Evolutionary conservation across 768 basidiomycete genomes (phyloP).

Genomic region (Pulveroboletus sp.): DNA sequence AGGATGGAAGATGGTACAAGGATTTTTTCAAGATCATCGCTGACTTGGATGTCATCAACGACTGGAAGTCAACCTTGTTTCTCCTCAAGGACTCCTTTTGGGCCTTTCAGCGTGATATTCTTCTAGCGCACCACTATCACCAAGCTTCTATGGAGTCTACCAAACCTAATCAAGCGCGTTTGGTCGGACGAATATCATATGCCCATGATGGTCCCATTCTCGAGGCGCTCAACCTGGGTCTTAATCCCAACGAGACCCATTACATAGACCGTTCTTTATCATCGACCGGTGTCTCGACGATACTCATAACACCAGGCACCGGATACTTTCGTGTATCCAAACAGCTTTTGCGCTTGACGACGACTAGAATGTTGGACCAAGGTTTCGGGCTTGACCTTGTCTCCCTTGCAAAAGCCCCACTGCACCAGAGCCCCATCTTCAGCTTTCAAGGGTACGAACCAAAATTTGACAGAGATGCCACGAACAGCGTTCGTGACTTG

Average conservation of each 20-base stretch:
- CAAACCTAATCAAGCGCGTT: conserved; percentile 50
- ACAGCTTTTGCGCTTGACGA: conserved; percentile 84
- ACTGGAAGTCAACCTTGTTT: conserved; percentile 86
- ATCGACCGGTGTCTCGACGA: conserved; percentile 79
- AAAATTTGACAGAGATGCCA: conserved; percentile 47
- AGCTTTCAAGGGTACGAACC: conserved; percentile 75
- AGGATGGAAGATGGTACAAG: conserved; percentile 81
- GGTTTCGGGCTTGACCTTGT: conserved; percentile 90
- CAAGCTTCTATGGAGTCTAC: conserved; percentile 54
- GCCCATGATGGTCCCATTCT: conserved; percentile 96
- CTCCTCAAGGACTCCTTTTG: conserved; percentile 86
- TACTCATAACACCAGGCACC: conserved; percentile 90
- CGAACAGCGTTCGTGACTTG: conserved; percentile 43
- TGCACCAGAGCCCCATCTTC: conserved; percentile 93
- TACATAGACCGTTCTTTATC: conserved; percentile 94
- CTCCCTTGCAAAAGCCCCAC: conserved; percentile 83
- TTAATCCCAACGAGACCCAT: conserved; percentile 92
- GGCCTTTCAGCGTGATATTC: conserved; percentile 89
- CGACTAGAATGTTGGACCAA: conserved; percentile 90
- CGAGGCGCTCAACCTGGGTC: conserved; percentile 88
- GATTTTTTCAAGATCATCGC: conserved; percentile 97
- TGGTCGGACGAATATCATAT: conserved; percentile 76
- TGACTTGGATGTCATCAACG: conserved; percentile 82
- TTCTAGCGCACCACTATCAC: conserved; percentile 87
- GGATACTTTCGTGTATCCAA: conserved; percentile 94